These are phyloP conservation scores for Cerioporus squamosus DNA, from an alignment of 1,284 basidiomycete species.

Conservation along the genomic window DNA sequence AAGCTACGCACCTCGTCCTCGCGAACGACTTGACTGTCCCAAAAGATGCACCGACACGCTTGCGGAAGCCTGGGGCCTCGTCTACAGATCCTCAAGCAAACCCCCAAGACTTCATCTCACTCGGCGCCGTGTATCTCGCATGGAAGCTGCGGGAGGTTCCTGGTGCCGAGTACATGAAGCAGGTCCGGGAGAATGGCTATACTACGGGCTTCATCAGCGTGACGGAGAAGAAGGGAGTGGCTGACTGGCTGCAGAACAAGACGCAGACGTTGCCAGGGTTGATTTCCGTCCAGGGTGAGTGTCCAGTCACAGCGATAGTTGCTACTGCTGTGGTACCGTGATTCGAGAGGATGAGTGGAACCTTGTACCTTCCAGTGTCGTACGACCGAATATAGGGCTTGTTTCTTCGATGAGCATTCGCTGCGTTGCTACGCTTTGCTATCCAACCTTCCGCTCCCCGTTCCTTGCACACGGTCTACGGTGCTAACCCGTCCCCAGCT, in stretches of 20 bases:
- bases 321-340: background rate
- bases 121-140: conserved; percentile 82
- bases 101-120: conserved; percentile 70
- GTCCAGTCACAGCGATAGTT: no score
- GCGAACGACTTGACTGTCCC: conserved; percentile 56
- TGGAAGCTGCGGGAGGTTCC: conserved; percentile 76
- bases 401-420: no score
- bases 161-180: conserved; percentile 86
- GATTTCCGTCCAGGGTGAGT: conserved; percentile 60
- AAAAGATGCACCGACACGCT: conserved; percentile 77
- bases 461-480: background rate
- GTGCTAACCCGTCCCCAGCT: conserved; percentile 20
- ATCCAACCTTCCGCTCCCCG: no score
- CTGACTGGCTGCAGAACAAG: conserved; percentile 83
- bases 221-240: conserved; percentile 82
- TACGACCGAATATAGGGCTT: no score
- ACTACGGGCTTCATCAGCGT: conserved; percentile 81
- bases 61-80: conserved; percentile 60
- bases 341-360: background rate
- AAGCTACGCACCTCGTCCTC: conserved; percentile 72
- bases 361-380: no score
- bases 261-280: conserved; percentile 59
- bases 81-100: conserved; percentile 41
- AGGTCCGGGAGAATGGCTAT: conserved; percentile 75
- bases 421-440: no score